A percentile compares a stretch with the other conserved stretches of the same genome.
Conservation (phyloP, 257 asterid species). For the Misopates orontium region DNA sequence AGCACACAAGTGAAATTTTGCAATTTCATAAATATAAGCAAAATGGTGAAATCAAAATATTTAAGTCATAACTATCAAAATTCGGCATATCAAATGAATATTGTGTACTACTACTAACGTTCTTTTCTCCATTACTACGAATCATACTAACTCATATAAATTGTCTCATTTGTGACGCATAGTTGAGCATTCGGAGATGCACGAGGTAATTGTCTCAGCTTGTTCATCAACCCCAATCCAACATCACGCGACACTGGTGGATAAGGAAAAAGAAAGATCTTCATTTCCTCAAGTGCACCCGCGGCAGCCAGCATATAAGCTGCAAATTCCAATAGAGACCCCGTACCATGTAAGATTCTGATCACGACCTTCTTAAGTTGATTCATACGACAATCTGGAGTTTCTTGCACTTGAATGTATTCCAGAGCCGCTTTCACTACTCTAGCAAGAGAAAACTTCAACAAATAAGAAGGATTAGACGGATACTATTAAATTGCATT, state of each 20-base stretch:
- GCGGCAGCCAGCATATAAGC: slow-evolving; percentile 13
- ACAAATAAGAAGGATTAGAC: neutral
- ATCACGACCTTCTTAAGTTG: neutral
- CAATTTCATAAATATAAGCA: too few relatives aligned
- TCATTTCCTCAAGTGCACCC: slow-evolving; percentile 11
- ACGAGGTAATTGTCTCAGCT: neutral
- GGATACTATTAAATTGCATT: too few relatives aligned
- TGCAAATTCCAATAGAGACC: too few relatives aligned
- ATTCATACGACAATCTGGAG: neutral
- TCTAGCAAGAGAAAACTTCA: neutral
- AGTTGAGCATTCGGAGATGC: slow-evolving; percentile 9
- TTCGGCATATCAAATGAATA: too few relatives aligned
- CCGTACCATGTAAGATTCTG: neutral
- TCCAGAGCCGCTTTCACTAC: neutral
- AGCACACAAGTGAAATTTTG: too few relatives aligned
- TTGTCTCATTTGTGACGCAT: too few relatives aligned
- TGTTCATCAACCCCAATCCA: neutral
- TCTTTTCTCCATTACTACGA: too few relatives aligned
- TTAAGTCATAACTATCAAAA: too few relatives aligned
- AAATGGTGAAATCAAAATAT: too few relatives aligned
- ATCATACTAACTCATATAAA: too few relatives aligned
- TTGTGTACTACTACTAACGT: too few relatives aligned
- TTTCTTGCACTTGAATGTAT: slow-evolving; percentile 4
- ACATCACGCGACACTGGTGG: too few relatives aligned
- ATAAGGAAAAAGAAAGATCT: neutral